Conservation (phyloP, 2,329 filamentous ascomycete species). For the Phaeosphaeriaceae sp. region DNA sequence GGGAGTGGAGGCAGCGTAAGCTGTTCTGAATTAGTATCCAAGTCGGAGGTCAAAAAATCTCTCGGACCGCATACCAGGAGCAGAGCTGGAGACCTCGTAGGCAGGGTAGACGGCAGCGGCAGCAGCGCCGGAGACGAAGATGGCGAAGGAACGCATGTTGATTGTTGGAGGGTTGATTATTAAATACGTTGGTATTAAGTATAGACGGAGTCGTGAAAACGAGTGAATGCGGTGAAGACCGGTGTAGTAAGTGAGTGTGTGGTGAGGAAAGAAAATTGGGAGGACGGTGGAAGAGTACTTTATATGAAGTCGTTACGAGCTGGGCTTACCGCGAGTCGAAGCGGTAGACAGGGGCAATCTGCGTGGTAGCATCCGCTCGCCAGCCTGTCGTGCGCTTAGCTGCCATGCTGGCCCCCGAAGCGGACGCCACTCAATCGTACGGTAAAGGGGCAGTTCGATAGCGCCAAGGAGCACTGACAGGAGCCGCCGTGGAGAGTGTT, state of each 20-base stretch:
- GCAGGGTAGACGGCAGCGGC: conserved; percentile 33
- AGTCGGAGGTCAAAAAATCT: too few relatives aligned
- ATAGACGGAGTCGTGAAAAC: conserved; percentile 44
- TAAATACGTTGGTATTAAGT: conserved; percentile 48
- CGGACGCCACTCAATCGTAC: conserved; percentile 34
- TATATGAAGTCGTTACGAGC: conserved; percentile 42
- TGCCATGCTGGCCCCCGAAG: conserved; percentile 32
- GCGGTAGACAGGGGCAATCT: conserved; percentile 33
- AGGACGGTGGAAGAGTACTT: conserved; percentile 33
- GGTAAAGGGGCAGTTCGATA: conserved; percentile 41
- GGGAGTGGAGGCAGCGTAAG: not conserved
- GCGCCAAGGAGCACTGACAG: conserved; percentile 30
- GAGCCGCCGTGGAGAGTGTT: conserved; percentile 33
- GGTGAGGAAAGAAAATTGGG: conserved; percentile 37
- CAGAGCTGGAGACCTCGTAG: conserved; percentile 16
- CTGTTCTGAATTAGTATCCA: too few relatives aligned
- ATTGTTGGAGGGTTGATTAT: conserved; percentile 36
- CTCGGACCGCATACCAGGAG: too few relatives aligned
- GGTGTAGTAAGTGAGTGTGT: conserved; percentile 49
- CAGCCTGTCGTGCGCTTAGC: conserved; percentile 30
- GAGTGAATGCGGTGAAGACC: conserved; percentile 52
- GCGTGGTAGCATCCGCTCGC: conserved; percentile 36
- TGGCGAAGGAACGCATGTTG: conserved; percentile 51
- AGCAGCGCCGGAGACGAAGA: conserved; percentile 38
- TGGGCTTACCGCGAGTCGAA: conserved; percentile 31